Evolutionary conservation across 1,139 yeast genomes (phyloP).

Genomic region (Scheffersomyces titani): DNA sequence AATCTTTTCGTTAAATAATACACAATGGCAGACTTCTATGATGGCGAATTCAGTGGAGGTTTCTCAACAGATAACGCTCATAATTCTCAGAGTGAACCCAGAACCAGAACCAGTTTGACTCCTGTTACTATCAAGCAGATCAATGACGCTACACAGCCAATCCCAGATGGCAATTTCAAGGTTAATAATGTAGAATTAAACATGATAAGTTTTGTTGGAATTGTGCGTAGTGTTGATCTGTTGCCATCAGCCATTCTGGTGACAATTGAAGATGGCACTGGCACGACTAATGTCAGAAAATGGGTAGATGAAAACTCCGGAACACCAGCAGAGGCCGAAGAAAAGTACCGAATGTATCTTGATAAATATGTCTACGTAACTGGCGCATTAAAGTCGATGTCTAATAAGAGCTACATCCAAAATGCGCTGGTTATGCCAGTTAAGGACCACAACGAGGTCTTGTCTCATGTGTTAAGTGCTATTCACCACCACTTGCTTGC

Average conservation of each 20-base stretch:
- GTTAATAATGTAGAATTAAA: conserved; percentile 64
- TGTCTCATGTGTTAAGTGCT: conserved; percentile 77
- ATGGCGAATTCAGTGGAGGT: conserved; percentile 29
- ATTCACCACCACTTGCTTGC: conserved; percentile 60
- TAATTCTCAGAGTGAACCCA: conserved; percentile 34
- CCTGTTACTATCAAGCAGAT: conserved; percentile 87
- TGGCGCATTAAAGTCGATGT: conserved; percentile 73
- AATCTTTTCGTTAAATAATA: conserved; percentile 16
- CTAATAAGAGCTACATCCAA: conserved; percentile 65
- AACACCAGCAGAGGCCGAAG: conserved; percentile 30
- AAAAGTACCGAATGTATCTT: conserved; percentile 30
- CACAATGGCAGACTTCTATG: conserved; percentile 13
- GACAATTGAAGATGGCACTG: conserved; percentile 85
- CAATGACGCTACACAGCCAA: conserved; percentile 61
- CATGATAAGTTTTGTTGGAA: conserved; percentile 65
- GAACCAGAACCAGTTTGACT: conserved; percentile 52
- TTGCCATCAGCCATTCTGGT: conserved; percentile 55
- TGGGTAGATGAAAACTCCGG: conserved; percentile 63
- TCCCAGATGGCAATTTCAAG: conserved; percentile 75
- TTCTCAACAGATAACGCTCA: conserved; percentile 28
- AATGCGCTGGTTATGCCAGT: conserved; percentile 63
- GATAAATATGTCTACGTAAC: conserved; percentile 64
- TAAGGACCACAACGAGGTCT: conserved; percentile 70
- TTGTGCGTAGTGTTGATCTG: conserved; percentile 59
- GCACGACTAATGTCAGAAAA: conserved; percentile 65